These are phyloP conservation scores for Dioscorea zingiberensis DNA, from an alignment of 106 monocot genomes.

Conservation along the genomic window DNA sequence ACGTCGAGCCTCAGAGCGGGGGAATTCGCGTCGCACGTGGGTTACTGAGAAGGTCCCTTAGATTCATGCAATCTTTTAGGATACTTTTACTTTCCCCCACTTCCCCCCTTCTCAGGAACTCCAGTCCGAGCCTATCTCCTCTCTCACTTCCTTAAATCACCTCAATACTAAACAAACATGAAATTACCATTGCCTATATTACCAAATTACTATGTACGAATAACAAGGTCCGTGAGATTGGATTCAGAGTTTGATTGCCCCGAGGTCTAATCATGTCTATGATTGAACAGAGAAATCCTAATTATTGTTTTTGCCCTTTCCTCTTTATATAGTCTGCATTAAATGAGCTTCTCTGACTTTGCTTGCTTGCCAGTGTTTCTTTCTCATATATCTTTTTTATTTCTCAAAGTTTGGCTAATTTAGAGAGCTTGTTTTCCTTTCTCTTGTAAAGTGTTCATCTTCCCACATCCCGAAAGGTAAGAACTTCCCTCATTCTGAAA, in stretches of 20 bases:
- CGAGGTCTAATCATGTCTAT: slow-evolving; percentile 18
- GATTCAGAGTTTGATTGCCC: slow-evolving; percentile 2
- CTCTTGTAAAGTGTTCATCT: too few relatives aligned
- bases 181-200: background rate
- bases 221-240: background rate
- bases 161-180: background rate
- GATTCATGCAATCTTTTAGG: slow-evolving; percentile 6
- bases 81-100: background rate
- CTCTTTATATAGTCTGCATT: background rate
- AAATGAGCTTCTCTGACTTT: slow-evolving; percentile 10
- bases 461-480: too few relatives aligned
- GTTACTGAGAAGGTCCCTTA: background rate
- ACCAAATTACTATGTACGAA: slow-evolving; percentile 5
- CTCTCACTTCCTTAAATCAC: background rate
- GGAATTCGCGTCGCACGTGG: slow-evolving; percentile 1
- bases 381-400: background rate
- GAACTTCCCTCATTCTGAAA: too few relatives aligned
- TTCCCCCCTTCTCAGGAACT: background rate
- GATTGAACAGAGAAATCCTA: slow-evolving; percentile 25
- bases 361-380: slow-evolving; percentile 2
- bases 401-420: too few relatives aligned
- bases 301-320: slow-evolving; percentile 3
- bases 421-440: background rate
- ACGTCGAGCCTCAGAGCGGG: background rate
- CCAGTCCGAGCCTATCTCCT: background rate